These are phyloP conservation scores for Puccinia coronata DNA, from an alignment of 1,284 basidiomycete genomes.

Conservation along the genomic window DNA sequence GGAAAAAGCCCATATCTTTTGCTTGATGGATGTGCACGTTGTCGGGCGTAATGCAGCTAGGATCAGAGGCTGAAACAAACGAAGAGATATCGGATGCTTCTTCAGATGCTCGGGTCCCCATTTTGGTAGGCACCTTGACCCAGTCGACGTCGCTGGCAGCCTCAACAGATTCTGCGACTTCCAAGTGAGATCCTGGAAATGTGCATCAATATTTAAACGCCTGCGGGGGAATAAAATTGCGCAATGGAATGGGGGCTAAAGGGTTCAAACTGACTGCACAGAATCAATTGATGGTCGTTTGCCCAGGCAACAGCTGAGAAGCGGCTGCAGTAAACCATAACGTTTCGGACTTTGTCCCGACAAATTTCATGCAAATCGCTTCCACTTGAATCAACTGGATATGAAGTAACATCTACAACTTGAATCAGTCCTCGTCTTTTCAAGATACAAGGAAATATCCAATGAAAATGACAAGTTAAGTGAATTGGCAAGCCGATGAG, in stretches of 20 bases:
- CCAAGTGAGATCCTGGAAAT: conserved; percentile 40
- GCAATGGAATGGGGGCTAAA: not conserved
- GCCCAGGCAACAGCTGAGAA: conserved; percentile 26
- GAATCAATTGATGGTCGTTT: conserved; percentile 33
- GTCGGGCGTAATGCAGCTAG: conserved; percentile 91
- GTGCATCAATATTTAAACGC: too few relatives aligned
- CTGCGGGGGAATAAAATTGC: too few relatives aligned
- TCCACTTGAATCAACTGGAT: conserved; percentile 37
- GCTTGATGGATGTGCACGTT: conserved; percentile 89
- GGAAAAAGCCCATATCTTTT: conserved; percentile 70
- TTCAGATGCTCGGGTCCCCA: conserved; percentile 61
- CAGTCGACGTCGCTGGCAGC: conserved; percentile 62
- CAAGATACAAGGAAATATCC: too few relatives aligned
- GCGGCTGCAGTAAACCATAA: conserved; percentile 41
- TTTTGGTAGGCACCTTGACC: conserved; percentile 51
- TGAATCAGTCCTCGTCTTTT: not conserved
- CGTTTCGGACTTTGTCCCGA: conserved; percentile 25
- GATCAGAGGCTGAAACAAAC: conserved; percentile 47
- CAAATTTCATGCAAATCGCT: conserved; percentile 46
- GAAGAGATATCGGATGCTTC: conserved; percentile 59
- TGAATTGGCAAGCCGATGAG: not conserved
- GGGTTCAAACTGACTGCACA: conserved; percentile 45
- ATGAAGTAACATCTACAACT: not conserved
- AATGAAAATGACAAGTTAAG: not conserved
- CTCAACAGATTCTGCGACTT: conserved; percentile 38